phyloP scores from a whole-genome alignment of 2,329 filamentous ascomycete species.

The Triangularia setosa region DNA sequence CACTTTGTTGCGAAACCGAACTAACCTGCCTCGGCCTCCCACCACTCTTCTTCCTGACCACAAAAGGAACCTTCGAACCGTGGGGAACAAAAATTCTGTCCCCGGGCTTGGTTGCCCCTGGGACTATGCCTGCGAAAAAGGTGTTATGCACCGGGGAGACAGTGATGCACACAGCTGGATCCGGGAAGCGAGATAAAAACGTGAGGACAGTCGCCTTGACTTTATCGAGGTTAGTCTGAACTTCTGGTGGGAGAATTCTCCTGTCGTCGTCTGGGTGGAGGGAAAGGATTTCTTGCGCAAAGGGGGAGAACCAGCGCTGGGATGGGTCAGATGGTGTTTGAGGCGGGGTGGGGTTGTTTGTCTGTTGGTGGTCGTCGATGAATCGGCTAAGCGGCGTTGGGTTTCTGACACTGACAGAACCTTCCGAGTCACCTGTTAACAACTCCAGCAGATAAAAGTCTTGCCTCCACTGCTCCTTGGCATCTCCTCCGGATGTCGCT shows the following conservation, averaged over 20 bases:
- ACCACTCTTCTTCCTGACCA: not conserved
- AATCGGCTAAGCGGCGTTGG: not conserved
- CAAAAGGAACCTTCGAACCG: not conserved
- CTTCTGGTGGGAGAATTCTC: not conserved
- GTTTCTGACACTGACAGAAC: not conserved
- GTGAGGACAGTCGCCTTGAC: not conserved
- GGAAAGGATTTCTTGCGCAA: not conserved
- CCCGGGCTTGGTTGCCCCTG: not conserved
- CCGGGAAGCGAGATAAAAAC: not conserved
- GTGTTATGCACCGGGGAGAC: not conserved
- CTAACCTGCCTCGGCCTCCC: not conserved
- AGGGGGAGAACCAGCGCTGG: not conserved
- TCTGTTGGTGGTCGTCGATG: not conserved
- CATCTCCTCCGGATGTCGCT: not conserved
- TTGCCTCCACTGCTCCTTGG: not conserved
- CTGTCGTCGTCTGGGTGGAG: not conserved
- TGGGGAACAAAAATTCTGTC: not conserved
- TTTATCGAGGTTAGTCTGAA: not conserved
- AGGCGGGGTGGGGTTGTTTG: not conserved
- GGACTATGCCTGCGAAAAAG: not conserved
- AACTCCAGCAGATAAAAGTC: not conserved
- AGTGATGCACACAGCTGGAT: not conserved
- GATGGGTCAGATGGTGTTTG: not conserved
- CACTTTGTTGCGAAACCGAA: not conserved
- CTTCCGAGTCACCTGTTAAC: not conserved